Conservation (phyloP, 345 rosid species). For the Bruguiera parviflora region DNA sequence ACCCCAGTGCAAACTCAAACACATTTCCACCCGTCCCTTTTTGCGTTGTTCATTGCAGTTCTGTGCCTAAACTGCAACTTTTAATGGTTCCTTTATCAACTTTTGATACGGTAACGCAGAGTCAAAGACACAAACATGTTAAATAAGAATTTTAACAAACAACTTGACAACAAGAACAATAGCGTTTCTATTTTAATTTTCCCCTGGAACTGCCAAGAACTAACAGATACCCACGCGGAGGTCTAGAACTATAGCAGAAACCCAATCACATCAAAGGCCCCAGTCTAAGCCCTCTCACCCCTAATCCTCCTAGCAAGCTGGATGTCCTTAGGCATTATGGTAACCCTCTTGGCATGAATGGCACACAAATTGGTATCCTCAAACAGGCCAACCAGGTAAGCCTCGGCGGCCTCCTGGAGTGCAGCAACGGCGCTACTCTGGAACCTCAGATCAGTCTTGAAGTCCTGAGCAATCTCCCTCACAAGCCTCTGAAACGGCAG, state of each 20-base stretch:
- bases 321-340: background rate
- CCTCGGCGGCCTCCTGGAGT: background rate
- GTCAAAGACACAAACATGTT: background rate
- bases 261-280: background rate
- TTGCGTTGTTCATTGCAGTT: no score
- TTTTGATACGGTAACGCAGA: no score
- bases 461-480: conserved; percentile 27
- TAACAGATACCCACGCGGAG: background rate
- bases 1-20: no score
- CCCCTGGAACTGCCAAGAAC: background rate
- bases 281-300: background rate
- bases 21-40: no score
- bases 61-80: no score
- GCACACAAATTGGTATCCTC: conserved; percentile 1
- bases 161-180: background rate
- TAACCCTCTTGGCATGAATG: background rate
- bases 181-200: background rate
- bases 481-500: conserved; percentile 27
- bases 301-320: background rate
- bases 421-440: conserved; percentile 17
- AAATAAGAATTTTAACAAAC: conserved; percentile 6
- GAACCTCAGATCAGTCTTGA: conserved; percentile 26
- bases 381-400: background rate
- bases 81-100: no score
- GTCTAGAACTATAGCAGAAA: background rate